Base-by-base conservation (phyloP, 352 stramenopile species). In the Peronospora belbahrii region DNA sequence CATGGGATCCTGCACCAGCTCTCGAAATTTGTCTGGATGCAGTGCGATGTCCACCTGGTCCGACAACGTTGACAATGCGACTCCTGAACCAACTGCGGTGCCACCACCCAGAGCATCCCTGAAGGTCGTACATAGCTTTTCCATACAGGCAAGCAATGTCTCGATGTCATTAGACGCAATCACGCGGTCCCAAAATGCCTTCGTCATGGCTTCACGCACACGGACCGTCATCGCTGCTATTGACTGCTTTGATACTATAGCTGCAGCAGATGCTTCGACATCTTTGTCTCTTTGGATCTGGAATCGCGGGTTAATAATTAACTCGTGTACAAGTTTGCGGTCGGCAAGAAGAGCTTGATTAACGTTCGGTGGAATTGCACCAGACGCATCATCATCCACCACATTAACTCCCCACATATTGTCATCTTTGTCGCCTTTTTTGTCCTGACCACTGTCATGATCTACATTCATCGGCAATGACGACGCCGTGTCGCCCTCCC, bases 221-320 rank as follows among this genome's bases (percentile, higher is more conserved):
- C 70, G 59, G 8, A 64, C 52, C 13, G 59, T 56, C 33, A 84
- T 46, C 1, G 65, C 62, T 0, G 58, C 59, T 1, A 49, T 36
- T 9, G 52, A 58, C 2, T 55, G 27, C 39, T 45, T 3, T 3
- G 59, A 60, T 6, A 48, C 34, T 11, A 57, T 28, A 9, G 41
- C 42, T 1, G 59, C 59, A 14, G 46, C 55, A 11, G 55, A 53
- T 0, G 41, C 22, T 49, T 69, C 59, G 4, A 55, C 30, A 14
- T 65, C 59, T 22, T 59, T 58, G 18, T 61, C 55, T 18, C 36
- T 59, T 30, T 18, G 51, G 1, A 88, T 48, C 18, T 74, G 62
- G 31, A 83, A 86, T 17, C 63, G 44, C 0, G 78, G 78, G 48
- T 90, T 84, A 42, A 88, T 31, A 50, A 87, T 85, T 19, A 90